A percentile compares a stretch with the other conserved stretches of the same genome.
These are phyloP conservation scores for Mycosphaerella sp. DNA, from an alignment of 2,329 filamentous ascomycete genomes.

Conservation along the genomic window DNA sequence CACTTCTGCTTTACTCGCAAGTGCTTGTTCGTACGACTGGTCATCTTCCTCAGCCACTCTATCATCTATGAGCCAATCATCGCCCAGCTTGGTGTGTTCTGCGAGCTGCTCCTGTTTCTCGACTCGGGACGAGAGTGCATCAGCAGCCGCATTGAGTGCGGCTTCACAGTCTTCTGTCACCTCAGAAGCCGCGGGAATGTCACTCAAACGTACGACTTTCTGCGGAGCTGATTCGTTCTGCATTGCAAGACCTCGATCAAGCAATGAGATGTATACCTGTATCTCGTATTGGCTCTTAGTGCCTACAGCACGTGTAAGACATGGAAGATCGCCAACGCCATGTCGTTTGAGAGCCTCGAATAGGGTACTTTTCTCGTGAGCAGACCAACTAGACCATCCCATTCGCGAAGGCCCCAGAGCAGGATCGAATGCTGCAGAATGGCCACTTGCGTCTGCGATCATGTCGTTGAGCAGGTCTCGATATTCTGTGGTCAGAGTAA, in stretches of 20 bases:
- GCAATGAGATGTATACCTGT: slow-evolving; percentile 58
- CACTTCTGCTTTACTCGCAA: neutral
- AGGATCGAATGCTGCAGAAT: neutral
- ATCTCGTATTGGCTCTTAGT: slow-evolving; percentile 73
- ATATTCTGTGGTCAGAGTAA: slow-evolving; percentile 34
- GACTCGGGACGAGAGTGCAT: slow-evolving; percentile 59
- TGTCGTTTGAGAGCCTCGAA: slow-evolving; percentile 60
- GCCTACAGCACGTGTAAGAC: slow-evolving; percentile 57
- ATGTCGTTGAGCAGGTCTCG: slow-evolving; percentile 50
- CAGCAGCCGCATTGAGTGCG: slow-evolving; percentile 62
- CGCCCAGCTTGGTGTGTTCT: slow-evolving; percentile 57
- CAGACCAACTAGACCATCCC: slow-evolving; percentile 64
- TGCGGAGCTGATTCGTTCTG: slow-evolving; percentile 36
- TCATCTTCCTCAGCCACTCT: slow-evolving; percentile 33
- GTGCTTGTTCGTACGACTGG: neutral
- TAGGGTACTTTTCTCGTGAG: slow-evolving; percentile 63
- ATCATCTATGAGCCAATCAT: slow-evolving; percentile 59
- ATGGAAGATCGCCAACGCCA: slow-evolving; percentile 56
- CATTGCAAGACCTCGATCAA: slow-evolving; percentile 47
- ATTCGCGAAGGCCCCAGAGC: slow-evolving; percentile 49
- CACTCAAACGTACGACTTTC: slow-evolving; percentile 42
- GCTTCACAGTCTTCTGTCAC: slow-evolving; percentile 59
- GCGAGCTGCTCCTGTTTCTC: slow-evolving; percentile 55
- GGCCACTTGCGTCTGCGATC: slow-evolving; percentile 43
- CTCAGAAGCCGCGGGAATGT: slow-evolving; percentile 68